Evolutionary conservation across 306 rosid species (phyloP).

Genomic region (Abrus pulchellus): DNA sequence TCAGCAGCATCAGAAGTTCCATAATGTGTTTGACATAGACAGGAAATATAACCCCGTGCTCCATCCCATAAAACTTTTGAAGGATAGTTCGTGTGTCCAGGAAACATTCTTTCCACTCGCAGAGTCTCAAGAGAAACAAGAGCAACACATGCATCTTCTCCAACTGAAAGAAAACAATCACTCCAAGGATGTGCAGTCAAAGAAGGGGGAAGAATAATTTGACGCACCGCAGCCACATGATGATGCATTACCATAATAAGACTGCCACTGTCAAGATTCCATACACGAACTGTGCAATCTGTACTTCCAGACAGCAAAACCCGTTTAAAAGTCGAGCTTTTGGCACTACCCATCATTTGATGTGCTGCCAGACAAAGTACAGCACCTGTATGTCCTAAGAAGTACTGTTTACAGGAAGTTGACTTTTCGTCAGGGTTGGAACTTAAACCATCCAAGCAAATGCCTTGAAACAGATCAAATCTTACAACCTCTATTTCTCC

Average conservation of each 20-base stretch:
- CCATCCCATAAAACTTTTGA: conserved; percentile 97
- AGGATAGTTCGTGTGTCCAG: conserved; percentile 89
- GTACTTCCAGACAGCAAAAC: conserved; percentile 93
- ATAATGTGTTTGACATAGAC: conserved; percentile 74
- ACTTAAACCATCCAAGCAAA: conserved; percentile 59
- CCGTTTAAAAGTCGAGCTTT: conserved; percentile 57
- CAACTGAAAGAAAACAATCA: conserved; percentile 91
- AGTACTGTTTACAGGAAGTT: conserved; percentile 60
- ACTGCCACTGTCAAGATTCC: conserved; percentile 85
- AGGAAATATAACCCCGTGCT: conserved; percentile 85
- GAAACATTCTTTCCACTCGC: conserved; percentile 94
- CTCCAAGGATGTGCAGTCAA: conserved; percentile 81
- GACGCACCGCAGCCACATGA: conserved; percentile 92
- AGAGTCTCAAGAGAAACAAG: conserved; percentile 89
- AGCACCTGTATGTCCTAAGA: conserved; percentile 83
- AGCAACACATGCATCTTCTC: conserved; percentile 92
- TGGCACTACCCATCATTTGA: conserved; percentile 63
- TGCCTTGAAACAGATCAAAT: conserved; percentile 73
- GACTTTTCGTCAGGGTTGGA: conserved; percentile 58
- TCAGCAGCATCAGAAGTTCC: conserved; percentile 74
- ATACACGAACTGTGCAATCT: conserved; percentile 88
- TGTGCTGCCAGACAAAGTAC: conserved; percentile 96
- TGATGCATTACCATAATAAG: conserved; percentile 87
- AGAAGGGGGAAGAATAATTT: conserved; percentile 85
- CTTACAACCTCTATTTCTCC: conserved; percentile 82